Base-by-base conservation (phyloP, 768 basidiomycete genomes). In the Mrakia gelida region DNA sequence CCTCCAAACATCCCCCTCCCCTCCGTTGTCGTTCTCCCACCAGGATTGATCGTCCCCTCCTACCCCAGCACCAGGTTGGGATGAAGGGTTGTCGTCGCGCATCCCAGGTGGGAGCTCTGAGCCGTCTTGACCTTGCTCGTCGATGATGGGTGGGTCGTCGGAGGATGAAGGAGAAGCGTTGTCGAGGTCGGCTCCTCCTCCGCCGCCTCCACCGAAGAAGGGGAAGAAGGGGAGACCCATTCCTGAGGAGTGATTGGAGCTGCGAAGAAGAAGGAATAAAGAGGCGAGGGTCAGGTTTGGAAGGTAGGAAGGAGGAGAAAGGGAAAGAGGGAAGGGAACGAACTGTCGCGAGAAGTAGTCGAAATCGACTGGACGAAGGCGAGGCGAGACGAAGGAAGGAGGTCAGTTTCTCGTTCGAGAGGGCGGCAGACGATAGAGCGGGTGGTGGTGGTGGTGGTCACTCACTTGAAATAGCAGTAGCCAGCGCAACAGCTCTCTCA, bases 271-370 rank as follows among this genome's bases (percentile, higher is more conserved):
- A 70, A 21, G 45, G 15, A 95, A 94, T 71, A 95, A 86, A 1
- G 93, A 92, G 0, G 94, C 95, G 10, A 89, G 87, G 85, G 95
- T 93, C 43, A 94, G 45, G 45, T 45, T 45, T 11, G 94, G 3
- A 91, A 90, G 71, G 95, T 90, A 75, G 94, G 87, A 76, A 95
- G 89, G 67, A 26, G 95, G 88, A 77, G 95, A 86, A 85, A 95
- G 94, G 81, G 93, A 91, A 80, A 95, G 92, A 93, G 95, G 94
- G 78, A 21, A 45, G 26, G 21, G 32, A 30, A 49, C 68, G 30
- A n/a, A 77, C 56, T 78, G 77, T 21, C 77, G 71, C 0, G 77
- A 78, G 45, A 78, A 78, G 73, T 78, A 78, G 72, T 78, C 77
- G n/a, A 78, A 78, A 67, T 78, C 77, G 65, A 74, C 77, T 76